These are phyloP conservation scores for Candida silvatica DNA, from an alignment of 805 yeast genomes.

Conservation along the genomic window DNA sequence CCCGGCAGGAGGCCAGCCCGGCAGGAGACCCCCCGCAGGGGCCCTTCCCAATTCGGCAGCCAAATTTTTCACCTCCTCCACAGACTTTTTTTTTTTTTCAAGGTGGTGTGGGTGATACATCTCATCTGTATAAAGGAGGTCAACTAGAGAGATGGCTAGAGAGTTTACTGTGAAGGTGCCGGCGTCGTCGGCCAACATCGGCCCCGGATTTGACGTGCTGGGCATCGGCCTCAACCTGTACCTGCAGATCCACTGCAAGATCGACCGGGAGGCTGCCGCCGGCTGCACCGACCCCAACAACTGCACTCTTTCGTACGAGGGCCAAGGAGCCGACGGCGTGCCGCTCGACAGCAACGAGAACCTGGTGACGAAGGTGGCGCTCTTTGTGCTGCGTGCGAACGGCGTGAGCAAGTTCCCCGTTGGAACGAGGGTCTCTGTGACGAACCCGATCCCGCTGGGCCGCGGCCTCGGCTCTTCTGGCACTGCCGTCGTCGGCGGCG, in stretches of 20 bases:
- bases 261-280: constrained; percentile 40
- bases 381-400: constrained; percentile 84
- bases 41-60: too few species aligned
- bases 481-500: constrained; percentile 98
- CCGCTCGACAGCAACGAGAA: constrained; percentile 74
- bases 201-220: constrained; percentile 96
- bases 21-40: too few species aligned
- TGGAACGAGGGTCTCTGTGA: constrained; percentile 75
- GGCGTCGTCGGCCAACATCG: constrained; percentile 96
- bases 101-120: too few species aligned
- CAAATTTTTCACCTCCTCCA: too few species aligned
- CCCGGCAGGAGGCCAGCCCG: too few species aligned
- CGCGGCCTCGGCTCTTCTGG: constrained; percentile 97
- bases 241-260: constrained; percentile 58
- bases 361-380: constrained; percentile 85
- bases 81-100: too few species aligned
- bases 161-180: too few species aligned
- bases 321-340: constrained; percentile 75
- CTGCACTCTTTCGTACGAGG: constrained; percentile 56
- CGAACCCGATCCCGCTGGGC: constrained; percentile 91
- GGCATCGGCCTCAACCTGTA: constrained; percentile 82
- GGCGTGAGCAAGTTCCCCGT: constrained; percentile 67
- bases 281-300: constrained; percentile 56
- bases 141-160: too few species aligned
- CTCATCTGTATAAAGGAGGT: too few species aligned